phyloP scores from a whole-genome alignment of 257 asterid species.

The Solanum rostratum region DNA sequence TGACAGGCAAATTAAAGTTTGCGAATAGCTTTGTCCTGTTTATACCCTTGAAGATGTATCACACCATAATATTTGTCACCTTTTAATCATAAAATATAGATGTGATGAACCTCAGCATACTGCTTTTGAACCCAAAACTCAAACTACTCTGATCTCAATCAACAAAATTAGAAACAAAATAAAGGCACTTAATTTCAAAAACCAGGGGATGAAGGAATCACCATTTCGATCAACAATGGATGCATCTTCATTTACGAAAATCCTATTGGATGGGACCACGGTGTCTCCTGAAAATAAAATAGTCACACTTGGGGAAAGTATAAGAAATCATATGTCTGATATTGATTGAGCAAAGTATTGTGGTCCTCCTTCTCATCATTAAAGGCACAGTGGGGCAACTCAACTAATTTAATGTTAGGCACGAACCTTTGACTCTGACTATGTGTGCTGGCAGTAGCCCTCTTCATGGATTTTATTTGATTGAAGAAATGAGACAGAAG shows the following conservation, averaged over 20 bases:
- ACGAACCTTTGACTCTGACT: background rate
- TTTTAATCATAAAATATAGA: background rate
- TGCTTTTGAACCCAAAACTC: background rate
- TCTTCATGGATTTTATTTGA: background rate
- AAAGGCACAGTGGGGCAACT: background rate
- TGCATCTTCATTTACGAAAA: slow-evolving; percentile 5
- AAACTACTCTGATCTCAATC: background rate
- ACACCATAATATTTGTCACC: background rate
- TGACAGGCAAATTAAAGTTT: background rate
- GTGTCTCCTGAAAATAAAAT: background rate
- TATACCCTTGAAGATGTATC: background rate
- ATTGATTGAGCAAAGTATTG: background rate
- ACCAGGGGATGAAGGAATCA: slow-evolving; percentile 16
- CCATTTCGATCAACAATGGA: slow-evolving; percentile 22
- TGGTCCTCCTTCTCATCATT: background rate
- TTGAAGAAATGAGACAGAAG: background rate
- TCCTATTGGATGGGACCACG: background rate
- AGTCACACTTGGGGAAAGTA: background rate
- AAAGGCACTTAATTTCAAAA: too few species aligned
- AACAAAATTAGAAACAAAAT: background rate
- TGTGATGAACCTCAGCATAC: background rate
- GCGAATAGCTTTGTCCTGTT: background rate
- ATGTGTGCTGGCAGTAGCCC: background rate
- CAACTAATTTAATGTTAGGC: background rate
- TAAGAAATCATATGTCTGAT: background rate